Evolutionary conservation across 1,284 basidiomycete genomes (phyloP), one percentile per base, ranked within the genome.

Genomic region (Gomphus sp.): DNA sequence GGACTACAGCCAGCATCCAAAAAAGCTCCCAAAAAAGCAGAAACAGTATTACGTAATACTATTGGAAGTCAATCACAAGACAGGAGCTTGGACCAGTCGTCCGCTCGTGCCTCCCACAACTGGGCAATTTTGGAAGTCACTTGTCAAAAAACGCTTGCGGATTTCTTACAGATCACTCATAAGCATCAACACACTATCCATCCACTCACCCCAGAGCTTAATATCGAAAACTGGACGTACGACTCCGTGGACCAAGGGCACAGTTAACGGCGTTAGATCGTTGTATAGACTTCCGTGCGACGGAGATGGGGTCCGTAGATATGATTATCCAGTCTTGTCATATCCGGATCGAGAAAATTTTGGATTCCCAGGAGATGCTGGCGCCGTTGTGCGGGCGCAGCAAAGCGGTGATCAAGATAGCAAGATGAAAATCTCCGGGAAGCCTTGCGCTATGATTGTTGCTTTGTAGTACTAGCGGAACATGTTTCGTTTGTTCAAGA

Each of bases 401-500:
- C 28, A 25, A 11, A 22, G 14, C 12, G 47, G 52, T 3, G 56
- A 51, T 7, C 18, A 41, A 25, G 48, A 58, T 18, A 50, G 34
- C 10, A 2, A 51, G 22, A 16, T 52, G 22, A 57, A 48, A 14
- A 8, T 14, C 25, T 47, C 45, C 10, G 45, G 55, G 39, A 57
- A 41, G 16, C 56, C 56, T 34, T 50, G 47, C 33, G 56, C 43
- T 4, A 25, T 58, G 12, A 22, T 58, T 37, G 56, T 58, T 14
- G 56, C 34, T 22, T n/a, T 25, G 43, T 22, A 52, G 56, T 36
- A 58, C 56, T 12, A 37, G 56, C 5, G 56, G 48, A 22, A 6
- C 56, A 58, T 14, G 45, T 58, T 51, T 48, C 56, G 11, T 58
- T 58, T 33, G 47, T 58, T 22, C 56, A 58, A 58, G 49, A 39